Percentiles rank a stretch among this genome's conserved stretches.
These are phyloP conservation scores for Podila clonocystis DNA, from an alignment of 192 early-diverging fungal species.

Conservation along the genomic window DNA sequence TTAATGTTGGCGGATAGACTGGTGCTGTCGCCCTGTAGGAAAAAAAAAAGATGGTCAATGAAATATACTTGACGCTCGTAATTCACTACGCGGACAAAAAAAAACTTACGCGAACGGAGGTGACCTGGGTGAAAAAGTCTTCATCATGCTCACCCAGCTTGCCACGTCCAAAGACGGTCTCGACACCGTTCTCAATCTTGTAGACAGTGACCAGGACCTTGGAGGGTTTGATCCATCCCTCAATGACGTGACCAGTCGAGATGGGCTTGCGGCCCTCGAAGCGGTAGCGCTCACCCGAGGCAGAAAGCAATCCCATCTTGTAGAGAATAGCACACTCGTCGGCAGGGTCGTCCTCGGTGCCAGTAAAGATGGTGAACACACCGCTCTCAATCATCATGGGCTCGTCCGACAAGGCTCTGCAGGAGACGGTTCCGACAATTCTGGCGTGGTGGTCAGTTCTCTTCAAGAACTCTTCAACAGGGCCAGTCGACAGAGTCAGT, in stretches of 20 bases:
- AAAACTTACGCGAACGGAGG: constrained; percentile 31
- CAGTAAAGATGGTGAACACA: constrained; percentile 50
- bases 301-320: constrained; percentile 38
- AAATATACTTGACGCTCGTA: constrained; percentile 2
- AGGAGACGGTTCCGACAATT: constrained; percentile 54
- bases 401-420: constrained; percentile 57
- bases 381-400: constrained; percentile 54
- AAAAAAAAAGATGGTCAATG: neutral
- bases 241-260: constrained; percentile 20
- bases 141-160: constrained; percentile 45
- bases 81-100: neutral
- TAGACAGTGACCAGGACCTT: constrained; percentile 49
- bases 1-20: constrained; percentile 11
- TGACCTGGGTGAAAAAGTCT: constrained; percentile 45
- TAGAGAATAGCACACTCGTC: constrained; percentile 49
- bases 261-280: constrained; percentile 56
- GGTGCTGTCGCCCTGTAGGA: constrained; percentile 24
- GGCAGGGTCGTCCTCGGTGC: constrained; percentile 32
- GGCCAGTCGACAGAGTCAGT: constrained; percentile 38
- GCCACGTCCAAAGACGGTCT: constrained; percentile 49
- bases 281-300: constrained; percentile 49
- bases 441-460: constrained; percentile 39
- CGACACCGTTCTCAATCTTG: constrained; percentile 27
- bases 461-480: constrained; percentile 37
- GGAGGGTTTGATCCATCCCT: constrained; percentile 53